phyloP scores from a whole-genome alignment of 371 early-diverging fungal species.

The Gilbertella persicaria region DNA sequence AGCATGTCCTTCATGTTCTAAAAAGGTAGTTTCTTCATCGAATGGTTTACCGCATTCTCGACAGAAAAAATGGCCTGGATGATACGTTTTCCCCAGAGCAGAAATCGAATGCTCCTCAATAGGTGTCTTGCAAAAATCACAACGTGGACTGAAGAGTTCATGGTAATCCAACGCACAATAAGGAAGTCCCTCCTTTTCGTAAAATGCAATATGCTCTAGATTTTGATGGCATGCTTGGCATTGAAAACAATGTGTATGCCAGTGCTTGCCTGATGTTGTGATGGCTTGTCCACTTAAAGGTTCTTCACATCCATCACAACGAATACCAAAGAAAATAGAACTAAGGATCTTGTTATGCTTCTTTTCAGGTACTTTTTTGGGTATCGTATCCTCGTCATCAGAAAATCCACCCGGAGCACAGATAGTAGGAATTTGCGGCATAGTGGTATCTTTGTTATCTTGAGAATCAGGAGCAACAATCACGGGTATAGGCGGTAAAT shows the following conservation, averaged over 20 bases:
- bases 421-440: constrained; percentile 15
- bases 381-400: constrained; percentile 12
- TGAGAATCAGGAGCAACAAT: constrained; percentile 20
- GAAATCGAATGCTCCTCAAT: constrained; percentile 65
- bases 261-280: constrained; percentile 64
- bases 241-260: constrained; percentile 76
- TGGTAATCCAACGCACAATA: constrained; percentile 68
- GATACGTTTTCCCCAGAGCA: constrained; percentile 73
- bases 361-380: background rate
- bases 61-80: constrained; percentile 79
- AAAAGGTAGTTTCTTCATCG: constrained; percentile 54
- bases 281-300: constrained; percentile 58
- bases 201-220: constrained; percentile 64
- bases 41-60: constrained; percentile 72
- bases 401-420: constrained; percentile 11
- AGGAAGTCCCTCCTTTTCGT: constrained; percentile 62
- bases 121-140: constrained; percentile 66
- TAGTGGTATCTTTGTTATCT: background rate
- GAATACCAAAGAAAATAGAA: constrained; percentile 22
- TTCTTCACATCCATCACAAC: constrained; percentile 57
- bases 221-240: constrained; percentile 65
- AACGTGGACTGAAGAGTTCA: constrained; percentile 66
- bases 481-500: constrained; percentile 19
- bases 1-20: constrained; percentile 72
- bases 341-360: constrained; percentile 4